Evolutionary conservation across 768 basidiomycete genomes (phyloP), one percentile per base, ranked within the genome.

Genomic region (Hebeloma cylindrosporum): DNA sequence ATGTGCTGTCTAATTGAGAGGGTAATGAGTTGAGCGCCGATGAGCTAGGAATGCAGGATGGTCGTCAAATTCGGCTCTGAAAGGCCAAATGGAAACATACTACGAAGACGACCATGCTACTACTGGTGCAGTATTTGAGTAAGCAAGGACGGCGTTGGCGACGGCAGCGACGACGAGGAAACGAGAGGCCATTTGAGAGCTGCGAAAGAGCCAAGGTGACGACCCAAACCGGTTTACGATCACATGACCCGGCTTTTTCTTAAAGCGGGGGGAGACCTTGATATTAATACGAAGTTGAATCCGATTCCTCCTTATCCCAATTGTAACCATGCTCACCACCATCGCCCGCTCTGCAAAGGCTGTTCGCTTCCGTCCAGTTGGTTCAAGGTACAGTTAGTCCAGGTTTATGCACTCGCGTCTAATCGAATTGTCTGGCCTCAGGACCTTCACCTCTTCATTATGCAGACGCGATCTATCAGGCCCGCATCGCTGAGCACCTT

Each of bases 401-500:
- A 20, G 17, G 5, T 17, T 33, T 6, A 7, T 33, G 17, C 33
- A 21, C 33, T 35, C 33, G 33, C 33, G 33, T 35, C 17, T 5
- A 16, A 35, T 35, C 33, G 22, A 16, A 14, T 25, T 21, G 27
- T 25, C 38, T 16, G 38, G 38, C n/a, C n/a, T n/a, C n/a, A 76
- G 71, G 45, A 40, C 64, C 17, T 70, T 73, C 55, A 58, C 71
- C n/a, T 61, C 69, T 11, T 69, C 72, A 20, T 58, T 54, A 51
- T 63, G 54, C 44, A 46, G 53, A 35, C 55, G 56, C 14, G 58
- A 62, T 35, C 40, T 5, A 38, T 48, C 2, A 45, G 34, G 16
- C 53, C 77, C 29, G 75, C 75, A 41, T 92, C 91, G 1, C 67
- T 98, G 18, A 83, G 85, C 59, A 77, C 77, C 2, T 94, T 93